Conservation (phyloP, 2,329 filamentous ascomycete species). For the Epicoccum nigrum region DNA sequence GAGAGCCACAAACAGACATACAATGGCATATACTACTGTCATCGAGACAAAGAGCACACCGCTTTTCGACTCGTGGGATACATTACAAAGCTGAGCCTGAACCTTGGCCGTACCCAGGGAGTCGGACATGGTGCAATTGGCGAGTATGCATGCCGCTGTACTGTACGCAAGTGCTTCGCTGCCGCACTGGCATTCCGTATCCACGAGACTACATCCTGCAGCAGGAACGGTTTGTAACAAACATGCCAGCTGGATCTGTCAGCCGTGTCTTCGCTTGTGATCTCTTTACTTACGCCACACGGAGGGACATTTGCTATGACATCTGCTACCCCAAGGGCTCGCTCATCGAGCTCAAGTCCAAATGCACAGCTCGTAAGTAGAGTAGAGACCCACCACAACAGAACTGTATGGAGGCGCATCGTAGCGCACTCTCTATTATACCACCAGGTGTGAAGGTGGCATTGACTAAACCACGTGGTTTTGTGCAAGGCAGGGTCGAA, state of each 20-base stretch:
- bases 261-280: not conserved
- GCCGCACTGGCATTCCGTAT: constrained; percentile 24
- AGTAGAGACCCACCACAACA: not conserved
- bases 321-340: constrained; percentile 6
- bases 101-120: constrained; percentile 27
- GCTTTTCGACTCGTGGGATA: constrained; percentile 23
- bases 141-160: constrained; percentile 24
- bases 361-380: not conserved
- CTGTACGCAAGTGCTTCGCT: constrained; percentile 15
- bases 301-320: constrained; percentile 8
- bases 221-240: constrained; percentile 14
- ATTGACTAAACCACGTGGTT: not conserved
- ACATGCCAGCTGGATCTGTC: not conserved
- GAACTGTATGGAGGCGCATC: not conserved
- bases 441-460: not conserved
- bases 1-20: constrained; percentile 20
- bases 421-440: not conserved
- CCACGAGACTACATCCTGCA: constrained; percentile 18
- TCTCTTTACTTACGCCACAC: constrained; percentile 1
- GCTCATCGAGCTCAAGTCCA: not conserved
- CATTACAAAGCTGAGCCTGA: constrained; percentile 27
- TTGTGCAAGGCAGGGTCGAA: not conserved
- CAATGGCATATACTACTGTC: constrained; percentile 21
- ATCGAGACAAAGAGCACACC: constrained; percentile 15
- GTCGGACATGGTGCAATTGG: constrained; percentile 32